phyloP scores from a whole-genome alignment of 2,329 filamentous ascomycete genomes.

The Nemania bipapillata region DNA sequence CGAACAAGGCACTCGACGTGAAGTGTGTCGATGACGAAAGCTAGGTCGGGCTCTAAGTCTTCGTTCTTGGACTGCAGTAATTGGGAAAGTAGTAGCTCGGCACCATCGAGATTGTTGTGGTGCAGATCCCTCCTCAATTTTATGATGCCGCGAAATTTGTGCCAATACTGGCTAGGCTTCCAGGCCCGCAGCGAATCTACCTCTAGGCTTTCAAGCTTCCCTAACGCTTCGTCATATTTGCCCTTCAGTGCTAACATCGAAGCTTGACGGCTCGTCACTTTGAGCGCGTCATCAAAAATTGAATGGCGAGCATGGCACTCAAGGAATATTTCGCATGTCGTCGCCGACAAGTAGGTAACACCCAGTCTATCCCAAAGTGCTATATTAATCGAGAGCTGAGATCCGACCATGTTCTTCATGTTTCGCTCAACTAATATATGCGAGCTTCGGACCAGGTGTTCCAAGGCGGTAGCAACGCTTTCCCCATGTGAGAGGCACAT shows the following conservation, averaged over 20 bases:
- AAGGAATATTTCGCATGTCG: constrained; percentile 77
- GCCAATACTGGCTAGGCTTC: constrained; percentile 80
- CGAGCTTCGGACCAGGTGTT: constrained; percentile 83
- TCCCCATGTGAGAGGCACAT: constrained; percentile 77
- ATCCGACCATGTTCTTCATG: constrained; percentile 76
- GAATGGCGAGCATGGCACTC: constrained; percentile 71
- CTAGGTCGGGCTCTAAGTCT: constrained; percentile 64
- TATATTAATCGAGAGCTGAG: constrained; percentile 77
- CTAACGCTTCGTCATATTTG: constrained; percentile 74
- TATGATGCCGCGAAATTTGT: constrained; percentile 73
- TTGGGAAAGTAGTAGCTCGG: constrained; percentile 62
- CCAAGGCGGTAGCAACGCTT: constrained; percentile 71
- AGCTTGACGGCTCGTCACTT: constrained; percentile 76
- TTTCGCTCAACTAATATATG: constrained; percentile 83
- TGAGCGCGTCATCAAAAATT: constrained; percentile 80
- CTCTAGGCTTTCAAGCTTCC: constrained; percentile 68
- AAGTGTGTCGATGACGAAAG: constrained; percentile 62
- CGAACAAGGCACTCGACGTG: constrained; percentile 64
- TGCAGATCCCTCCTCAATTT: constrained; percentile 72
- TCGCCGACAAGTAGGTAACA: constrained; percentile 63
- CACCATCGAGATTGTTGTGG: constrained; percentile 63
- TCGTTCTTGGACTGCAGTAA: constrained; percentile 63
- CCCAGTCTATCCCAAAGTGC: constrained; percentile 82
- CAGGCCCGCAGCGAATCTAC: constrained; percentile 73
- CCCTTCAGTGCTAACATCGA: constrained; percentile 74